Evolutionary conservation across 1,284 basidiomycete species (phyloP).

Genomic region (Cryptococcus sp.): DNA sequence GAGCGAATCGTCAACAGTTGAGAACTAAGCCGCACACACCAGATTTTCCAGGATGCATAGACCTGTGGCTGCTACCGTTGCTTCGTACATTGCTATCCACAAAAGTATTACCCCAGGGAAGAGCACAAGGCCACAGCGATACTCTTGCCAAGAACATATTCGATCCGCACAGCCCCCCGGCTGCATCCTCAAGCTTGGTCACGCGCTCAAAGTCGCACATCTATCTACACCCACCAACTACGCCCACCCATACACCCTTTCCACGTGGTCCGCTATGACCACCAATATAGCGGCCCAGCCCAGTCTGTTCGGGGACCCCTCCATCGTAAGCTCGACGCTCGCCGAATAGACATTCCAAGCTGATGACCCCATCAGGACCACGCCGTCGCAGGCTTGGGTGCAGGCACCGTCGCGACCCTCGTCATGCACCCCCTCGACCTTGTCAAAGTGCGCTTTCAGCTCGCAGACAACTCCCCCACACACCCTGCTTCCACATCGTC

Average conservation of each 20-base stretch:
- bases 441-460: conserved; percentile 92
- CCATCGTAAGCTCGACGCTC: conserved; percentile 33
- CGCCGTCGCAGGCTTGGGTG: conserved; percentile 88
- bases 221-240: background rate
- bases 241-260: background rate
- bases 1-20: no score
- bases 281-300: conserved; percentile 2
- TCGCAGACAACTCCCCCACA: conserved; percentile 57
- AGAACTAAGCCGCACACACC: no score
- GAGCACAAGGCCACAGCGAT: no score
- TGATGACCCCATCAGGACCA: conserved; percentile 59
- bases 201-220: background rate
- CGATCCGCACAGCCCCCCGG: background rate
- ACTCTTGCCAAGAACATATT: no score
- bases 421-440: conserved; percentile 98
- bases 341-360: background rate
- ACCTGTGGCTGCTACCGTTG: no score
- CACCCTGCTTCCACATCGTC: conserved; percentile 9
- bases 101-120: no score
- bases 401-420: conserved; percentile 85
- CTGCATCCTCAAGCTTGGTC: background rate
- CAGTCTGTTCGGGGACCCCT: conserved; percentile 43
- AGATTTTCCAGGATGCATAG: no score
- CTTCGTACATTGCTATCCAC: no score
- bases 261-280: background rate